Conservation (phyloP, 495 filamentous ascomycete species). For the Penicillium alfredii region DNA sequence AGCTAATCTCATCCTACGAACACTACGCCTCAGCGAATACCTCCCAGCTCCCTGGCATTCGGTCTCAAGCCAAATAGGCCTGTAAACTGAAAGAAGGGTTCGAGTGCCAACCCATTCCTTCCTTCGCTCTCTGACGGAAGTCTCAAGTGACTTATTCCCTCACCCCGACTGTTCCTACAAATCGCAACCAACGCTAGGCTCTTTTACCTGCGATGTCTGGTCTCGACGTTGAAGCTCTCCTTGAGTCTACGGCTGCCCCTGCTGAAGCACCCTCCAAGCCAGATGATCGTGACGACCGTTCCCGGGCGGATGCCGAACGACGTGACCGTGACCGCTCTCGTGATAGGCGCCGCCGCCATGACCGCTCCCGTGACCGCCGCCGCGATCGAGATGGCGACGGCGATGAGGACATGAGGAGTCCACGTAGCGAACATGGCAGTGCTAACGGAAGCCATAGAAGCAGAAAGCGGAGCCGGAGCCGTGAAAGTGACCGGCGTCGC, state of each 20-base stretch:
- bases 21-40: too few species aligned
- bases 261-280: conserved; percentile 47
- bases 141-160: conserved; percentile 43
- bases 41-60: too few species aligned
- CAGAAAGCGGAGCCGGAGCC: conserved; percentile 76
- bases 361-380: conserved; percentile 63
- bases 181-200: conserved; percentile 14
- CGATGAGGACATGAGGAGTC: conserved; percentile 64
- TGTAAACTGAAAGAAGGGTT: conserved; percentile 34
- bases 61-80: too few species aligned
- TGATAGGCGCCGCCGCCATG: conserved; percentile 54
- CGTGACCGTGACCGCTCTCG: conserved; percentile 51
- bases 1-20: too few species aligned
- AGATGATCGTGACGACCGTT: conserved; percentile 53
- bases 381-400: conserved; percentile 56
- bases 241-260: conserved; percentile 77
- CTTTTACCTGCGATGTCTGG: conserved; percentile 61
- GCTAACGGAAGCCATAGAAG: conserved; percentile 76
- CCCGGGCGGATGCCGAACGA: conserved; percentile 52
- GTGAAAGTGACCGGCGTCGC: conserved; percentile 71
- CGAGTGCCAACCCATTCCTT: conserved; percentile 18
- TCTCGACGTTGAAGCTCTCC: conserved; percentile 87
- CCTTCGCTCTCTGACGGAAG: conserved; percentile 40
- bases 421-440: conserved; percentile 72
- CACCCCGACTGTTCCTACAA: conserved; percentile 22